Percentiles rank a stretch among this genome's conserved stretches.
Evolutionary conservation across 768 basidiomycete species (phyloP).

Genomic region (Lentinula aciculospora): DNA sequence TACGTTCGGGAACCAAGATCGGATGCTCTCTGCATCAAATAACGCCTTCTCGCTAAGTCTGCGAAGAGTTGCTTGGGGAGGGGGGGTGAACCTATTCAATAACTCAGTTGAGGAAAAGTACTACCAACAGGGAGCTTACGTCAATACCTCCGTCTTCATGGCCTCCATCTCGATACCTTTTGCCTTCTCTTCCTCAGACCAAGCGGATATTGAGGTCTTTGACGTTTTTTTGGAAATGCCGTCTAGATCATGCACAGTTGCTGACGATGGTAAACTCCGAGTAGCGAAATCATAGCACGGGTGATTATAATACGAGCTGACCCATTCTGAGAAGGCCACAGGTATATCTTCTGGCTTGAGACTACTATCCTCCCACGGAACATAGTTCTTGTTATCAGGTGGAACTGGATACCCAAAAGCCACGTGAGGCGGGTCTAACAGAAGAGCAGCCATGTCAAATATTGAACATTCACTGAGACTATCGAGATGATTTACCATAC

Average conservation of each 20-base stretch:
- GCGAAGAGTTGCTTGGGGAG: not conserved
- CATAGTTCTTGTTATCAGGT: not conserved
- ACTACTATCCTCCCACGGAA: constrained; percentile 8
- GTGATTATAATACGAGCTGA: constrained; percentile 12
- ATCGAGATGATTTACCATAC: constrained; percentile 15
- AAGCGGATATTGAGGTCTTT: not conserved
- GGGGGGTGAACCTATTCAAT: not conserved
- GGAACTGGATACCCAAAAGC: constrained; percentile 11
- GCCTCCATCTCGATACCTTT: constrained; percentile 3
- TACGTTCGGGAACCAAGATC: not conserved
- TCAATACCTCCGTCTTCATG: constrained; percentile 1
- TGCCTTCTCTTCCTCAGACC: constrained; percentile 7
- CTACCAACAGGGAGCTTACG: no score
- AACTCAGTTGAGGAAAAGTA: no score
- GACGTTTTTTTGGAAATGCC: not conserved
- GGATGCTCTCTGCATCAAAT: not conserved
- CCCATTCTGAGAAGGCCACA: constrained; percentile 7
- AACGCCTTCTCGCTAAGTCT: not conserved
- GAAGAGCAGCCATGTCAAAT: not conserved
- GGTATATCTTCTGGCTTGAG: constrained; percentile 7
- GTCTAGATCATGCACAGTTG: not conserved
- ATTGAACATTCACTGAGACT: no score
- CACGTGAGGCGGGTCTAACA: constrained; percentile 9
- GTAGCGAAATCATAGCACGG: not conserved
- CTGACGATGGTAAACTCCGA: not conserved